Evolutionary conservation across 768 basidiomycete genomes (phyloP).

Genomic region (Tulasnella sp.): DNA sequence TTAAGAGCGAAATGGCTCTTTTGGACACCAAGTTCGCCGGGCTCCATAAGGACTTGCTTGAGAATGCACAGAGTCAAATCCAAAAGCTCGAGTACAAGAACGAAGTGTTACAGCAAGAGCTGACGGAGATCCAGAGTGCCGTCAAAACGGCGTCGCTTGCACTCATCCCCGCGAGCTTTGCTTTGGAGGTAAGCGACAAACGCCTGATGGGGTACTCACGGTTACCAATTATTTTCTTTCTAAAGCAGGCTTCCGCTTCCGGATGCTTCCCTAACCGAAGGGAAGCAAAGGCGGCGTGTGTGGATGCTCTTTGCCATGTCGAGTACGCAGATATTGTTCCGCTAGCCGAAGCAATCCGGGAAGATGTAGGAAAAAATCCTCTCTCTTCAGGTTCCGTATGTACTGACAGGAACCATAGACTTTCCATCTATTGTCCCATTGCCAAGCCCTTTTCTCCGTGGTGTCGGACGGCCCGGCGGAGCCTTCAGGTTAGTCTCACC

Average conservation of each 20-base stretch:
- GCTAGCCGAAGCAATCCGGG: not conserved
- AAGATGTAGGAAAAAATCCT: not conserved
- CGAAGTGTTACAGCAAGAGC: not conserved
- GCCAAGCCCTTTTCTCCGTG: not conserved
- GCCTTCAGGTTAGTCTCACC: not conserved
- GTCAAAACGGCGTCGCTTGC: not conserved
- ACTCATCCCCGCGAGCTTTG: not conserved
- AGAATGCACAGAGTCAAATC: not conserved
- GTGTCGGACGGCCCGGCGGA: not conserved
- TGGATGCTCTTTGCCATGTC: not conserved
- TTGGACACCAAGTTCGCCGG: not conserved
- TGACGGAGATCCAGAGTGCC: not conserved
- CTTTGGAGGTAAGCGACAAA: not conserved
- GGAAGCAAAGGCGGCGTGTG: not conserved
- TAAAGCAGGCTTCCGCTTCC: not conserved
- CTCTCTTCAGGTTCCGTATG: not conserved
- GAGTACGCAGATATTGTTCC: not conserved
- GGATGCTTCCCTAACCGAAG: not conserved
- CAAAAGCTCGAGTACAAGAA: not conserved
- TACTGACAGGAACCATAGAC: not conserved
- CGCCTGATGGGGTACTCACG: not conserved
- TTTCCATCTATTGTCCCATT: not conserved
- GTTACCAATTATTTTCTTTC: not conserved
- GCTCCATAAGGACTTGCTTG: not conserved
- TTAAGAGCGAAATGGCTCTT: not conserved